Percentiles rank a stretch among this genome's conserved stretches.
Evolutionary conservation across 495 filamentous ascomycete genomes (phyloP).

Genomic region (Talaromyces borbonicus): DNA sequence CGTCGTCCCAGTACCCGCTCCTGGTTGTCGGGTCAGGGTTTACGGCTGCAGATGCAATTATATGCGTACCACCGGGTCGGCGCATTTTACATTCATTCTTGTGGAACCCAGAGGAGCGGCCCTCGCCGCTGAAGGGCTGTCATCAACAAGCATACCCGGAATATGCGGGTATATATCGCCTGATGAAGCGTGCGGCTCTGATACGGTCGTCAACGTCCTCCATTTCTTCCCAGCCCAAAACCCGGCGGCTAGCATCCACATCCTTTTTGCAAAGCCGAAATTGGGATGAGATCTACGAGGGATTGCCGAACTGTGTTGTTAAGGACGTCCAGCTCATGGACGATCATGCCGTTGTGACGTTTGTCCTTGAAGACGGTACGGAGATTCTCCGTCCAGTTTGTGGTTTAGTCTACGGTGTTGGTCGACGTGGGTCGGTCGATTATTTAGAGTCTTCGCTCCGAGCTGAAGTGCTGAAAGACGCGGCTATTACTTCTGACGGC

Average conservation of each 20-base stretch:
- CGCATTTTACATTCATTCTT: constrained; percentile 54
- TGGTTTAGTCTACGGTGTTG: constrained; percentile 50
- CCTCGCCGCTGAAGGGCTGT: constrained; percentile 50
- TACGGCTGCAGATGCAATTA: constrained; percentile 54
- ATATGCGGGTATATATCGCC: constrained; percentile 52
- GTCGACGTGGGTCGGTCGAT: constrained; percentile 46
- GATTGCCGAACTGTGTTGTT: constrained; percentile 47
- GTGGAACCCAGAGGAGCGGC: constrained; percentile 47
- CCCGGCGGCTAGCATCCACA: constrained; percentile 29
- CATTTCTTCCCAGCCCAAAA: constrained; percentile 16
- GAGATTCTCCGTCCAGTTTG: constrained; percentile 34
- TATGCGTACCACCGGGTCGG: constrained; percentile 38
- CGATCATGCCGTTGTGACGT: constrained; percentile 29
- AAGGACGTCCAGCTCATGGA: constrained; percentile 26
- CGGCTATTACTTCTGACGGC: constrained; percentile 13
- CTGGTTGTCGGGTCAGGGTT: constrained; percentile 58
- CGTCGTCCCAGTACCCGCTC: constrained; percentile 20
- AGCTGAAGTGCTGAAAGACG: constrained; percentile 32
- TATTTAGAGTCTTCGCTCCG: constrained; percentile 44
- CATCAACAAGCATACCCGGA: constrained; percentile 59
- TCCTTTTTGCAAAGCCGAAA: constrained; percentile 36
- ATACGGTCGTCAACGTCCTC: constrained; percentile 10
- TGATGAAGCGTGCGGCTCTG: constrained; percentile 50
- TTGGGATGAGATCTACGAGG: constrained; percentile 48
- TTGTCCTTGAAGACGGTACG: constrained; percentile 37